phyloP scores from a whole-genome alignment of 2,329 filamentous ascomycete genomes.

The Cordyceps militaris region DNA sequence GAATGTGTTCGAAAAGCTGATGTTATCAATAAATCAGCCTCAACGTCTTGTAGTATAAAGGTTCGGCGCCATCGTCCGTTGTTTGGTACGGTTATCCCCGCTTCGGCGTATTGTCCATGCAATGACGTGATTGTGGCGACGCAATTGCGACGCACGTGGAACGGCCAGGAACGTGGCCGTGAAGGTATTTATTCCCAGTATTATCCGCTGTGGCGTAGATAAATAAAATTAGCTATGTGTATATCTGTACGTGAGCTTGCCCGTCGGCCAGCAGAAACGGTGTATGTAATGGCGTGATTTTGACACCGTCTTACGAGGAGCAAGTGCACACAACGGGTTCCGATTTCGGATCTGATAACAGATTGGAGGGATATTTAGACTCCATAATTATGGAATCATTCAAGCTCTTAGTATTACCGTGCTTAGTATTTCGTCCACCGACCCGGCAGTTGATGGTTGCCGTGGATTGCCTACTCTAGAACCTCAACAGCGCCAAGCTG shows the following conservation, averaged over 20 bases:
- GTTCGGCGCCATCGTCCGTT: neutral
- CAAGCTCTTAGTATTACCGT: too few relatives aligned
- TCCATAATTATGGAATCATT: too few relatives aligned
- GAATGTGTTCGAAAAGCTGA: neutral
- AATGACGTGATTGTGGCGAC: conserved; percentile 9
- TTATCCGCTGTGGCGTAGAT: neutral
- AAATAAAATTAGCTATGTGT: neutral
- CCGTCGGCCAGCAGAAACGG: neutral
- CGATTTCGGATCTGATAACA: neutral
- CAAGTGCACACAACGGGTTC: neutral
- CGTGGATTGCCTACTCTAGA: too few relatives aligned
- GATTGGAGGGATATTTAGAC: neutral
- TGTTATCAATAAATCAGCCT: neutral
- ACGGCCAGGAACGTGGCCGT: neutral
- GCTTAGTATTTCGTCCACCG: too few relatives aligned
- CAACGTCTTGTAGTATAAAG: neutral
- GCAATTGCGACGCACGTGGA: neutral
- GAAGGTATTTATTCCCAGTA: neutral
- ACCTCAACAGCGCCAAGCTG: too few relatives aligned
- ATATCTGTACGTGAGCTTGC: too few relatives aligned
- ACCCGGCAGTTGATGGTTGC: too few relatives aligned
- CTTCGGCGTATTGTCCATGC: neutral
- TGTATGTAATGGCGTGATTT: neutral
- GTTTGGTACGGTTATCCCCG: neutral
- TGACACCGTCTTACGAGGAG: neutral